Evolutionary conservation across 1,139 yeast species (phyloP).

Genomic region (Scheffersomyces lignicola): DNA sequence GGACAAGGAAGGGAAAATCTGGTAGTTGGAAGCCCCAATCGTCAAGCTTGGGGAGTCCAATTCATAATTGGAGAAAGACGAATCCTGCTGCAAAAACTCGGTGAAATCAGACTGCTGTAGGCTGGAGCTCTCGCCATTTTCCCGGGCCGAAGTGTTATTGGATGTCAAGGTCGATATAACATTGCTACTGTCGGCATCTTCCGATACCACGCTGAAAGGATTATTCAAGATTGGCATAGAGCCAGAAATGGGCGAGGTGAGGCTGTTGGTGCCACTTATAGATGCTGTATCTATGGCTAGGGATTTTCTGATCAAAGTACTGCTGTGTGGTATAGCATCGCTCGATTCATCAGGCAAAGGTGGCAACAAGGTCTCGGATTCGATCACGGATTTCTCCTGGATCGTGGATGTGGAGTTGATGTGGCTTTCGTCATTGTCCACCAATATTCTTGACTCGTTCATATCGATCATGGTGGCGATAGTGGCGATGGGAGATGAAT

Average conservation of each 20-base stretch:
- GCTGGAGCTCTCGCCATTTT: constrained; percentile 1
- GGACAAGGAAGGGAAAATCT: constrained; percentile 20
- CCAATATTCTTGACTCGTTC: neutral
- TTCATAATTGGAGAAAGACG: constrained; percentile 26
- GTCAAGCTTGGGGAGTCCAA: constrained; percentile 30
- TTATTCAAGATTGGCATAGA: constrained; percentile 1
- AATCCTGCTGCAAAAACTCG: constrained; percentile 15
- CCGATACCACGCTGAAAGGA: constrained; percentile 7
- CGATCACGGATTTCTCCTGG: constrained; percentile 6
- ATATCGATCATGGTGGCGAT: constrained; percentile 2
- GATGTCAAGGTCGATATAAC: constrained; percentile 3
- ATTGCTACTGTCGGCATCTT: constrained; percentile 10
- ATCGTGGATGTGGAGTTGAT: constrained; percentile 4
- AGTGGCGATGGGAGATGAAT: constrained; percentile 1
- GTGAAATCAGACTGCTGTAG: constrained; percentile 9
- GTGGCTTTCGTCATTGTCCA: neutral
- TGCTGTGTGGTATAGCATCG: constrained; percentile 8
- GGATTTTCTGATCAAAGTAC: constrained; percentile 5
- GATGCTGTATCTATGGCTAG: constrained; percentile 1
- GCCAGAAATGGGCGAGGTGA: constrained; percentile 6
- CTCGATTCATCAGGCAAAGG: constrained; percentile 33
- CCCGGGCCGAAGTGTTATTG: neutral
- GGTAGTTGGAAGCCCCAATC: constrained; percentile 15
- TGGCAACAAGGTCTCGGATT: constrained; percentile 34
- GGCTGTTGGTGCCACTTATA: neutral